Evolutionary conservation across 768 basidiomycete species (phyloP), one percentile per base, ranked within the genome.

Genomic region (Naganishia friedmannii): DNA sequence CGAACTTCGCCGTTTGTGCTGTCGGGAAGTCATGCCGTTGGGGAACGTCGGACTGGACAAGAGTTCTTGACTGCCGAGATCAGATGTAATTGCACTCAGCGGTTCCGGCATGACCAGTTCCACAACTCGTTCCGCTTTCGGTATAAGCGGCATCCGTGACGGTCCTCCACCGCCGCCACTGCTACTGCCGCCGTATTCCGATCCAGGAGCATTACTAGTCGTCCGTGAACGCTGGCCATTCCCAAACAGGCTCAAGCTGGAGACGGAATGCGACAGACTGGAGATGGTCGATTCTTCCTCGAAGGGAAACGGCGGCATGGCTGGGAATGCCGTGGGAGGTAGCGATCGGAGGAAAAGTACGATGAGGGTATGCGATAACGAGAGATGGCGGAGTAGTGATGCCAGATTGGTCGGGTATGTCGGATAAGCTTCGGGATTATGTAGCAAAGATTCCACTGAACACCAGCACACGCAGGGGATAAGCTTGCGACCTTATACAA

Each of bases 101-200:
- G 78, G 78, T 57, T 77, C 77, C 0, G 79, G 79, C 79, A 80
- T 80, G 70, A 79, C 74, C 32, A 80, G 75, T 65, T 80, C 79
- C 10, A 79, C 70, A n/a, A 79, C 48, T 17, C 78, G 68, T 68
- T 80, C 79, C 37, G 66, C 56, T 34, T 57, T 68, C 6, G 71
- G 71, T 21, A 58, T 31, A 17, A 31, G 53, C 3, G 29, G 42
- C n/a, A 28, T 23, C 10, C 56, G 39, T 17, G 57, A 48, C 10
- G 48, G 48, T 51, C 48, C 48, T 42, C 42, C 42, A 8, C 42
- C 42, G 42, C 37, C 37, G 12, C 2, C 32, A 55, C 55, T 32
- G 21, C 37, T 32, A 10, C 37, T 46, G 9, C 58, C 57, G 34
- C 42, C 39, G 26, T 63, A 17, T 12, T 48, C 39, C 42, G 42